These are phyloP conservation scores for Coffea humblotiana DNA, from an alignment of 305 asterid species.

Conservation along the genomic window DNA sequence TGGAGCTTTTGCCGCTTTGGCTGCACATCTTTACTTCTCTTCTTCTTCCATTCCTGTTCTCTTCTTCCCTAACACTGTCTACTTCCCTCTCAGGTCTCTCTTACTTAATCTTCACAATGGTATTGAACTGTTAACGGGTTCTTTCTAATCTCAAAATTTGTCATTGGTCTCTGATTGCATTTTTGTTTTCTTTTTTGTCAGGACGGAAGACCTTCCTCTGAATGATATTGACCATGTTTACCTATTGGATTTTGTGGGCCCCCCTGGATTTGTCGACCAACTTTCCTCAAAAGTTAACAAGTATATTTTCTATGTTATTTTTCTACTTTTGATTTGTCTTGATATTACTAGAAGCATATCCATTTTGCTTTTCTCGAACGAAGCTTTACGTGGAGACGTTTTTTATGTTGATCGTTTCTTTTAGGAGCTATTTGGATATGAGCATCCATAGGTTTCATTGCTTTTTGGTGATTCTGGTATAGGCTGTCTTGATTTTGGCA, in stretches of 20 bases:
- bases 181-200: conserved; percentile 25
- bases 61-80: conserved; percentile 84
- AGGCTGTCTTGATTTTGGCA: not conserved
- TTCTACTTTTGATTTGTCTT: not conserved
- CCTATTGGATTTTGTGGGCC: conserved; percentile 91
- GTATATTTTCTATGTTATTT: conserved; percentile 26
- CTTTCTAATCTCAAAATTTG: not conserved
- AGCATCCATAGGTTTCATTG: not conserved
- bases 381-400: not conserved
- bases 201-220: conserved; percentile 70
- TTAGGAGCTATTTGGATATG: not conserved
- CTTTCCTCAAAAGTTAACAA: conserved; percentile 59
- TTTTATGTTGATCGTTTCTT: not conserved
- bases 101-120: not conserved
- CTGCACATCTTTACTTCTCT: conserved; percentile 76
- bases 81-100: conserved; percentile 63
- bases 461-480: not conserved
- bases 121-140: too few relatives aligned
- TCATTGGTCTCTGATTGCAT: not conserved
- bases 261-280: conserved; percentile 66
- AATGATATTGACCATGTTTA: conserved; percentile 58
- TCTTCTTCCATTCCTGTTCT: conserved; percentile 33
- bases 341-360: not conserved
- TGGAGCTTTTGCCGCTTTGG: conserved; percentile 93
- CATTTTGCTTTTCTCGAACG: too few relatives aligned